These are phyloP conservation scores for Globisporangium uncinulatum DNA, from an alignment of 352 stramenopile genomes.

Conservation along the genomic window DNA sequence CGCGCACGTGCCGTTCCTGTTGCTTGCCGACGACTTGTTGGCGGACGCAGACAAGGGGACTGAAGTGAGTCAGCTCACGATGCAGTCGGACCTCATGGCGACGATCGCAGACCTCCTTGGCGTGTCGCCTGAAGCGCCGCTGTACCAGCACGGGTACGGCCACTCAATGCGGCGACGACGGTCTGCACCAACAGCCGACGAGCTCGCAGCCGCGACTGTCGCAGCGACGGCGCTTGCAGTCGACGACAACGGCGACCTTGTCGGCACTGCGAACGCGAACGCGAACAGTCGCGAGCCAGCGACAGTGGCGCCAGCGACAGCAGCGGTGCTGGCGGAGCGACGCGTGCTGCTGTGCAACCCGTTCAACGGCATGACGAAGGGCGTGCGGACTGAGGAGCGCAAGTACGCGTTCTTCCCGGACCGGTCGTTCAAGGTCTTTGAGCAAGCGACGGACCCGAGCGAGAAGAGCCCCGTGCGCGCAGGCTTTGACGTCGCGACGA, in stretches of 20 bases:
- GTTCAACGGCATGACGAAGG: constrained; percentile 66
- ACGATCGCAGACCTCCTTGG: constrained; percentile 63
- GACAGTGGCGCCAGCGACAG: constrained; percentile 11
- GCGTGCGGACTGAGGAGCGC: constrained; percentile 52
- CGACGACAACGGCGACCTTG: constrained; percentile 12
- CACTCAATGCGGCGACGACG: constrained; percentile 67
- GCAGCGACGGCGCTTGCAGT: neutral
- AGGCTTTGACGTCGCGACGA: constrained; percentile 58
- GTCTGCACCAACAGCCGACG: neutral
- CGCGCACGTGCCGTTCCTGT: constrained; percentile 51
- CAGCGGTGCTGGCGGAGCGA: constrained; percentile 22
- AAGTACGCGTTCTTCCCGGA: constrained; percentile 75
- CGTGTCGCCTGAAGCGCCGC: constrained; percentile 36
- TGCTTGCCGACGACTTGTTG: constrained; percentile 64
- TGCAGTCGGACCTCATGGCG: constrained; percentile 71
- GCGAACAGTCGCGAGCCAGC: too few species aligned
- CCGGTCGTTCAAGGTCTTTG: constrained; percentile 63
- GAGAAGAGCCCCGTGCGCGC: constrained; percentile 48
- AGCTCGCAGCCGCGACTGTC: neutral
- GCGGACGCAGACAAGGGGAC: constrained; percentile 33
- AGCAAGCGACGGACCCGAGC: constrained; percentile 30
- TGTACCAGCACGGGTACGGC: constrained; percentile 60
- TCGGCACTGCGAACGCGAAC: too few species aligned
- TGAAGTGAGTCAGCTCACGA: constrained; percentile 49
- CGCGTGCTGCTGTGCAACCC: constrained; percentile 63